Evolutionary conservation across 768 basidiomycete species (phyloP).

Genomic region (Amanita pallidorosea): DNA sequence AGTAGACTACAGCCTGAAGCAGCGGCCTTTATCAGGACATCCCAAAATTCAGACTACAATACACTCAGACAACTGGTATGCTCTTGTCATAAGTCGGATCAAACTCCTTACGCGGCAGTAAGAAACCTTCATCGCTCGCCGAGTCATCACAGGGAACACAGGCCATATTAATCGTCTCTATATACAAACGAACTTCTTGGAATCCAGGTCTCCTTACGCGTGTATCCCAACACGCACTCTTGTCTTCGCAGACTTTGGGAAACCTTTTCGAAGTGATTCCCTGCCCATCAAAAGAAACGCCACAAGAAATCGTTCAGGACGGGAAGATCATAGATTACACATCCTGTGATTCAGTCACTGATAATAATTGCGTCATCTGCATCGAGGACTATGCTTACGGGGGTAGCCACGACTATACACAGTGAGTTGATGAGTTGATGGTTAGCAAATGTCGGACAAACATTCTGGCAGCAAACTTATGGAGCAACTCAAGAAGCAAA

Average conservation of each 20-base stretch:
- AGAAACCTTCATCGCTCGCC: conserved; percentile 16
- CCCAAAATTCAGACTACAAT: conserved; percentile 61
- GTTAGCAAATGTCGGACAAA: conserved; percentile 3
- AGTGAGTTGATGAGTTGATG: conserved; percentile 17
- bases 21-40: conserved; percentile 49
- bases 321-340: conserved; percentile 23
- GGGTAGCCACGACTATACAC: conserved; percentile 48
- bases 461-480: conserved; percentile 32
- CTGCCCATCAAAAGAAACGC: conserved; percentile 49
- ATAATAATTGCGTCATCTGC: conserved; percentile 39
- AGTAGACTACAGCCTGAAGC: conserved; percentile 41
- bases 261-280: conserved; percentile 51
- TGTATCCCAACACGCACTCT: conserved; percentile 54
- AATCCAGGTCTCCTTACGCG: conserved; percentile 47
- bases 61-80: conserved; percentile 33
- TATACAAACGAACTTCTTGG: conserved; percentile 55
- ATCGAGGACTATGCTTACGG: conserved; percentile 54
- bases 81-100: not conserved
- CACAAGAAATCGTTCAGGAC: conserved; percentile 23
- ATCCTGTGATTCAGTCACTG: not conserved
- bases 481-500: conserved; percentile 23
- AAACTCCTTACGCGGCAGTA: not conserved
- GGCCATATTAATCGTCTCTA: conserved; percentile 46
- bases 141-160: conserved; percentile 18
- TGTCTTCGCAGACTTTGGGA: conserved; percentile 64